Conservation (phyloP, 768 basidiomycete genomes). For the Flagelloscypha sp. region DNA sequence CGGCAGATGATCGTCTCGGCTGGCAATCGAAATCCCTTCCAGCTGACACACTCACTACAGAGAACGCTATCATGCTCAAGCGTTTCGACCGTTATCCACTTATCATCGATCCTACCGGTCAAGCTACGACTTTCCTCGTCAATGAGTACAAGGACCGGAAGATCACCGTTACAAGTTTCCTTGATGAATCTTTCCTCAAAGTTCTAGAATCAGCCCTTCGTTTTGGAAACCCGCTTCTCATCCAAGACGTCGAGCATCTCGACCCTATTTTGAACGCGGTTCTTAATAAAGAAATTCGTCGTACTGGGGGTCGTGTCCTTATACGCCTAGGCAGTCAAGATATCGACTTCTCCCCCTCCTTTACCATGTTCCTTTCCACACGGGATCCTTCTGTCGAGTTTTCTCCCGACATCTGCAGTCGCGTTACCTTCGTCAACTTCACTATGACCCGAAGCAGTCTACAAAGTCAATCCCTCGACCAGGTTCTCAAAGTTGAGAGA, state of each 20-base stretch:
- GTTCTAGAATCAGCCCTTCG: conserved; percentile 97
- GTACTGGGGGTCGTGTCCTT: conserved; percentile 94
- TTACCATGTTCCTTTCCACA: conserved; percentile 98
- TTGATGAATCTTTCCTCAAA: conserved; percentile 98
- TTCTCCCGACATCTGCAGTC: conserved; percentile 96
- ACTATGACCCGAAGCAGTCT: conserved; percentile 99
- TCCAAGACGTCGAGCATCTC: conserved; percentile 95
- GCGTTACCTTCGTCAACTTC: conserved; percentile 93
- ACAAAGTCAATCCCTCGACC: conserved; percentile 95
- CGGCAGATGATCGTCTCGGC: conserved; percentile 88
- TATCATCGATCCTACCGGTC: conserved; percentile 96
- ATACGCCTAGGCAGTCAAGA: conserved; percentile 96
- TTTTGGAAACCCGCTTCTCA: conserved; percentile 94
- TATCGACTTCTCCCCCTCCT: conserved; percentile 99
- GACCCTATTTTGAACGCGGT: conserved; percentile 98
- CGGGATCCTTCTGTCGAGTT: conserved; percentile 96
- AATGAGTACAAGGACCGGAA: conserved; percentile 95
- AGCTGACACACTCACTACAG: conserved; percentile 89
- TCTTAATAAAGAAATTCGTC: conserved; percentile 90
- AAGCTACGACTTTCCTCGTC: conserved; percentile 88
- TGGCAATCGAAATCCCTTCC: conserved; percentile 98
- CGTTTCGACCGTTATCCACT: conserved; percentile 96
- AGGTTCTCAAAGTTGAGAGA: conserved; percentile 93
- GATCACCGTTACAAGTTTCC: conserved; percentile 96
- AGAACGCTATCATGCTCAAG: conserved; percentile 99